These are phyloP conservation scores for Cystoisospora suis DNA, from an alignment of 169 alveolate genomes.

Conservation along the genomic window DNA sequence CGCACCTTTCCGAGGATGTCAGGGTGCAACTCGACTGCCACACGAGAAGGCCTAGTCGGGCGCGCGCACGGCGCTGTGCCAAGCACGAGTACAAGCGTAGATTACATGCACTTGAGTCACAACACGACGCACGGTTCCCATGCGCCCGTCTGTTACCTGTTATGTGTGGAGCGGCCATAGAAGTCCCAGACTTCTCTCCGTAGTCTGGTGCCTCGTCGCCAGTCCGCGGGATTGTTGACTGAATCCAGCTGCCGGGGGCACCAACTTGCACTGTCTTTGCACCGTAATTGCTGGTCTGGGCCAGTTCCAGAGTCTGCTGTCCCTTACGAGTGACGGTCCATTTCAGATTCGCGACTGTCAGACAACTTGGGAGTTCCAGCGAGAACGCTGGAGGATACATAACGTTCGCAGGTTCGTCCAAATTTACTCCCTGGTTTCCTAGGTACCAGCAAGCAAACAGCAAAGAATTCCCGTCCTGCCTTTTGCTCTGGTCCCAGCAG, in stretches of 20 bases:
- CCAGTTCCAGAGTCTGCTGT: neutral
- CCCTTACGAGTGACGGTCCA: neutral
- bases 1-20: no score
- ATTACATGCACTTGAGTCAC: no score
- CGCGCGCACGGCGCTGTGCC: no score
- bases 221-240: conserved; percentile 21
- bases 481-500: no score
- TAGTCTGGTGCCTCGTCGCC: neutral
- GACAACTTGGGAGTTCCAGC: neutral
- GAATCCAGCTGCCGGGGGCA: conserved; percentile 32
- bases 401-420: neutral
- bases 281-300: conserved; percentile 6
- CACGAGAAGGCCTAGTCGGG: no score
- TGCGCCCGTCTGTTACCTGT: no score
- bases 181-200: conserved; percentile 58
- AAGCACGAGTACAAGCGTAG: no score
- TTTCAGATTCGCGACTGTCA: conserved; percentile 4
- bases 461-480: no score
- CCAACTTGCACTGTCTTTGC: conserved; percentile 13
- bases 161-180: conserved; percentile 77
- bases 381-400: neutral
- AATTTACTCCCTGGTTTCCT: neutral
- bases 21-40: no score
- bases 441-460: neutral
- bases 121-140: no score